A percentile compares a stretch with the other conserved stretches of the same genome.
These are phyloP conservation scores for Aethionema arabicum DNA, from an alignment of 345 rosid species.

Conservation along the genomic window DNA sequence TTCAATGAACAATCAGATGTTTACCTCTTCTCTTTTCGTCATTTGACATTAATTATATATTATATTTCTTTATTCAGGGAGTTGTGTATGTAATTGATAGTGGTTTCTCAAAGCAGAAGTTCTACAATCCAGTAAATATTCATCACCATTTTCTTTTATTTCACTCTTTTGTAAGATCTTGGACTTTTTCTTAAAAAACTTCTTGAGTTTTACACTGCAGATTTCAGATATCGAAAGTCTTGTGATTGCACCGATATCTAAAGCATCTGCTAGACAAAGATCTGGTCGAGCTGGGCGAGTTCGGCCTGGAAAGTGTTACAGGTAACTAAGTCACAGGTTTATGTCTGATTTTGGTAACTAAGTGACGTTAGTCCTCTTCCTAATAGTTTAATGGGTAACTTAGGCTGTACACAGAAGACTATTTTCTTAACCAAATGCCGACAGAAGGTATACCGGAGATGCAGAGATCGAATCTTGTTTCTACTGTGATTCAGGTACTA, in stretches of 20 bases:
- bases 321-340: conserved; percentile 44
- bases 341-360: conserved; percentile 3
- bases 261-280: conserved; percentile 97
- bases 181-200: conserved; percentile 6
- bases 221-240: conserved; percentile 90
- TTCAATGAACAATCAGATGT: background rate
- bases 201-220: conserved; percentile 40
- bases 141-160: conserved; percentile 16
- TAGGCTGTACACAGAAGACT: conserved; percentile 88
- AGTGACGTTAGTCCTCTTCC: conserved; percentile 9
- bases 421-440: conserved; percentile 78
- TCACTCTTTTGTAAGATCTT: conserved; percentile 4
- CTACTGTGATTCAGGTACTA: conserved; percentile 83
- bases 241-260: conserved; percentile 89
- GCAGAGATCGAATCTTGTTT: conserved; percentile 88
- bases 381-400: conserved; percentile 27
- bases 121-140: conserved; percentile 87
- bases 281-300: conserved; percentile 98
- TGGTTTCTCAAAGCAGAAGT: conserved; percentile 94
- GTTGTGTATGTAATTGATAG: conserved; percentile 92
- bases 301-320: conserved; percentile 96
- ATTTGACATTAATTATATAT: conserved; percentile 9
- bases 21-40: background rate
- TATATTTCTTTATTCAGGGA: conserved; percentile 51
- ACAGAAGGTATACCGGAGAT: conserved; percentile 91